Conservation (phyloP, 2,329 filamentous ascomycete genomes). For the Canariomyces notabilis region DNA sequence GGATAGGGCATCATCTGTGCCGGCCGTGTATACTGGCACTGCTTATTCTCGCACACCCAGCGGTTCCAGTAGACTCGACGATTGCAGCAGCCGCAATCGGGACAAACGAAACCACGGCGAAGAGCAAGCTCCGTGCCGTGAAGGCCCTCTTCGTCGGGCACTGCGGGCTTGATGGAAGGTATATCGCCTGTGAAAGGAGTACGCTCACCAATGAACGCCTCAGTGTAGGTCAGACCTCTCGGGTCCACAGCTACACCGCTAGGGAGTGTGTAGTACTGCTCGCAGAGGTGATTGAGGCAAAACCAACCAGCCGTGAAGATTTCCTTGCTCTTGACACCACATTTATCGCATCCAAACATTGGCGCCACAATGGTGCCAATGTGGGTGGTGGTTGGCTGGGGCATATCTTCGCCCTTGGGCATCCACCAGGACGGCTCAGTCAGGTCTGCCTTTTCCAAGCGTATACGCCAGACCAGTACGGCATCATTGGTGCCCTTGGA, state of each 20-base stretch:
- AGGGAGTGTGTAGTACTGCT: slow-evolving; percentile 43
- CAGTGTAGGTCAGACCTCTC: slow-evolving; percentile 44
- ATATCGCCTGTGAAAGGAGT: slow-evolving; percentile 37
- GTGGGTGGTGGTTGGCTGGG: slow-evolving; percentile 18
- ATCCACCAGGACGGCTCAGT: slow-evolving; percentile 54
- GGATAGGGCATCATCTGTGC: slow-evolving; percentile 33
- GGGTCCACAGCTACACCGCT: slow-evolving; percentile 20
- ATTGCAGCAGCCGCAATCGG: slow-evolving; percentile 56
- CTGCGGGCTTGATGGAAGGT: slow-evolving; percentile 33
- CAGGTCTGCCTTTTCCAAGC: slow-evolving; percentile 60
- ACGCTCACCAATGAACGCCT: slow-evolving; percentile 52
- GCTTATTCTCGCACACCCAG: slow-evolving; percentile 56
- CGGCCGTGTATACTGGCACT: slow-evolving; percentile 28
- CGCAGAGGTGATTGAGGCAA: slow-evolving; percentile 40
- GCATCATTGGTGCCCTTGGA: slow-evolving; percentile 31
- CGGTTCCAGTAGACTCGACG: slow-evolving; percentile 55
- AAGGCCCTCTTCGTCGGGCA: slow-evolving; percentile 32
- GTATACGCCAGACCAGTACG: slow-evolving; percentile 45
- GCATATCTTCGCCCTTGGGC: not conserved
- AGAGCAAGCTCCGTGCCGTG: slow-evolving; percentile 46
- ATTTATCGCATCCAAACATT: slow-evolving; percentile 35
- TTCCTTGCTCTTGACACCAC: slow-evolving; percentile 34
- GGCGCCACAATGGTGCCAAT: not conserved
- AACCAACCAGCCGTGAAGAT: slow-evolving; percentile 31
- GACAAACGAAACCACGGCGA: slow-evolving; percentile 63